Evolutionary conservation across 2,329 filamentous ascomycete species (phyloP).

Genomic region (Chaetomiaceae sp.): DNA sequence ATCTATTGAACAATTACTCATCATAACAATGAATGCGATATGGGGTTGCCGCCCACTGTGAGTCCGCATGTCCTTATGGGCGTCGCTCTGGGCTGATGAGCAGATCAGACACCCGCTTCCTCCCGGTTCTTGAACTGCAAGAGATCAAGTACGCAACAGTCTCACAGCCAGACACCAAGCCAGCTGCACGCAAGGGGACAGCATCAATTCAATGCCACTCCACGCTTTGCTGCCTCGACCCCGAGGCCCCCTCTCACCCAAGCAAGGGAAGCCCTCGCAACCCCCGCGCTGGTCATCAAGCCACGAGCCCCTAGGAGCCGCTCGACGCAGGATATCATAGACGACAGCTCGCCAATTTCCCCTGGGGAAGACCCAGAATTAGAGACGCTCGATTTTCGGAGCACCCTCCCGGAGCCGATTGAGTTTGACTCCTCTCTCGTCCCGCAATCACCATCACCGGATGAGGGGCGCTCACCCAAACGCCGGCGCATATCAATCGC

Average conservation of each 20-base stretch:
- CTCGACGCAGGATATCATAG: constrained; percentile 22
- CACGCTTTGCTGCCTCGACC: constrained; percentile 20
- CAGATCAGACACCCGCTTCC: constrained; percentile 23
- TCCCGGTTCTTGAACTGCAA: constrained; percentile 26
- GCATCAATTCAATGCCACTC: constrained; percentile 23
- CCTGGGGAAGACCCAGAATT: constrained; percentile 1
- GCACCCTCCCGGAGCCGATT: constrained; percentile 21
- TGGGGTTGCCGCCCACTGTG: constrained; percentile 12
- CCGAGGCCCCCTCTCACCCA: constrained; percentile 16
- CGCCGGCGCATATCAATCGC: constrained; percentile 33
- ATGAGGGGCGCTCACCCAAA: constrained; percentile 26
- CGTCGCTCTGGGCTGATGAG: constrained; percentile 1
- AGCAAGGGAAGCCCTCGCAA: constrained; percentile 3
- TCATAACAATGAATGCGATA: too few species aligned
- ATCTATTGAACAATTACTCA: too few species aligned
- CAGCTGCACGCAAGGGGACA: constrained; percentile 12
- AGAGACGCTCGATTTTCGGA: background rate
- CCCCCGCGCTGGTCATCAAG: constrained; percentile 15
- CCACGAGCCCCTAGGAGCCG: constrained; percentile 12
- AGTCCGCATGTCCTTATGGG: background rate
- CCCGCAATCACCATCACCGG: constrained; percentile 12
- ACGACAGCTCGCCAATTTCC: constrained; percentile 22
- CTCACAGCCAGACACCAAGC: constrained; percentile 17
- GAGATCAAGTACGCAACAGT: constrained; percentile 15
- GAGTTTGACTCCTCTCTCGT: constrained; percentile 23